A percentile compares a stretch with the other conserved stretches of the same genome.
Conservation (phyloP, 2,329 filamentous ascomycete species). For the Diaporthe vaccinii region DNA sequence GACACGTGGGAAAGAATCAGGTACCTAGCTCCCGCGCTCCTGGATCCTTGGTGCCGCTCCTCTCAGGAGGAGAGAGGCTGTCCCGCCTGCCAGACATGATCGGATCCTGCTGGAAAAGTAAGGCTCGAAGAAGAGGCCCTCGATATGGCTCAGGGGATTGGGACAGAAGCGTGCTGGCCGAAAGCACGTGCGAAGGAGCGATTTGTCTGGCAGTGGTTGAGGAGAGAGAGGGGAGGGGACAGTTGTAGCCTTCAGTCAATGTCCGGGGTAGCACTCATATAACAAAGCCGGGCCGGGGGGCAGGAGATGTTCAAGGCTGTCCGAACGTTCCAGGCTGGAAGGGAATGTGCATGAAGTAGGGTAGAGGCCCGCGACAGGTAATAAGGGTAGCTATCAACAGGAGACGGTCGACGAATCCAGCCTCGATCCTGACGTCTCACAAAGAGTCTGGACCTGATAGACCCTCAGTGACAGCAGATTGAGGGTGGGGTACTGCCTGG, state of each 20-base stretch:
- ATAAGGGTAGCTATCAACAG: constrained; percentile 35
- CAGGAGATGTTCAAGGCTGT: constrained; percentile 18
- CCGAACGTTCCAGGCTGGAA: constrained; percentile 29
- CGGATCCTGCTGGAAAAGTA: neutral
- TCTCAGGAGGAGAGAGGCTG: constrained; percentile 56
- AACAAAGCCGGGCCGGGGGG: constrained; percentile 1
- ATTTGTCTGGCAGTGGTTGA: constrained; percentile 32
- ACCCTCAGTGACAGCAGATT: constrained; percentile 35
- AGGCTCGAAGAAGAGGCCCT: constrained; percentile 1
- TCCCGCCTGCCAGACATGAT: constrained; percentile 52
- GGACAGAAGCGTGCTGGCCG: constrained; percentile 13
- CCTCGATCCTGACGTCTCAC: constrained; percentile 40
- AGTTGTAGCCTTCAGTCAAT: constrained; percentile 6
- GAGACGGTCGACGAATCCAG: constrained; percentile 39
- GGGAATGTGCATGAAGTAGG: constrained; percentile 21
- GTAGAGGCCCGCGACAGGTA: constrained; percentile 21
- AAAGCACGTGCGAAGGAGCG: constrained; percentile 33
- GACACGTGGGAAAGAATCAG: constrained; percentile 38
- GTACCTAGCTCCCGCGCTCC: constrained; percentile 73
- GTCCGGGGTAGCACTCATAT: constrained; percentile 12
- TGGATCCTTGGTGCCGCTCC: constrained; percentile 63
- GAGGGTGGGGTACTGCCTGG: constrained; percentile 23
- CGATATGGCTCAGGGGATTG: neutral
- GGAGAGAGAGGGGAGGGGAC: constrained; percentile 18
- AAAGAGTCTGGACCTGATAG: constrained; percentile 38